Evolutionary conservation across 2,329 filamentous ascomycete species (phyloP), one percentile per base, ranked within the genome.

Genomic region (Sordariomycetes sp.): DNA sequence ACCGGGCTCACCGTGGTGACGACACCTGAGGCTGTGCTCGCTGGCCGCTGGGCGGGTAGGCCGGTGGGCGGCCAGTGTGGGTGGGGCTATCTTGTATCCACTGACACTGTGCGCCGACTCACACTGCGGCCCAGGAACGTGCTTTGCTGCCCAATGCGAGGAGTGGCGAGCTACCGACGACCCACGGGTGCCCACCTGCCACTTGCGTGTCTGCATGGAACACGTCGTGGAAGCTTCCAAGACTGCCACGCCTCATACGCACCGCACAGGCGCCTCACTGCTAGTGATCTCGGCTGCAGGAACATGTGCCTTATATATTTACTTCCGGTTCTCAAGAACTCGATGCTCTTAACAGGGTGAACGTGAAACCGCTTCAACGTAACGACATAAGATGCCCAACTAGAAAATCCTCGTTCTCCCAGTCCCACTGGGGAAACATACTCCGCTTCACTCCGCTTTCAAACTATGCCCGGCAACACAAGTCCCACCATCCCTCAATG

Each of bases 1-100:
- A 20, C 10, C 50, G 54, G 42, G 42, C 39, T 56, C 50, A 51
- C 15, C 24, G 25, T 56, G 54, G 54, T 56, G 54, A 56, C 54
- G 54, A 56, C 54, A 56, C 54, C 50, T 56, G 54, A 56, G 54
- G 54, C 54, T 56, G 54, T 56, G 54, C 50, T 56, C 34, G 24
- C 32, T 48, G 35, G 42, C 25, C 28, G 42, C 20, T 24, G 28
- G 45, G 22, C 17, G 28, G 45, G 22, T 8, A 17, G 48, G 54
- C 17, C 42, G 42, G 42, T 45, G 35, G 24, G 25, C 39, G 39
- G 39, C 15, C 39, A 45, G 39, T 45, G n/a, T n/a, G 39, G 15
- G 8, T 45, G 15, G n/a, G n/a, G 10, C 15, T 5, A 2, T 45
- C 8, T 15, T 45, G 15, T 32, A 32, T 32, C 3, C 13, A 45